Percentiles rank a stretch among this genome's conserved stretches.
These are phyloP conservation scores for Mortierella alpina DNA, from an alignment of 192 early-diverging fungal genomes.

Conservation along the genomic window DNA sequence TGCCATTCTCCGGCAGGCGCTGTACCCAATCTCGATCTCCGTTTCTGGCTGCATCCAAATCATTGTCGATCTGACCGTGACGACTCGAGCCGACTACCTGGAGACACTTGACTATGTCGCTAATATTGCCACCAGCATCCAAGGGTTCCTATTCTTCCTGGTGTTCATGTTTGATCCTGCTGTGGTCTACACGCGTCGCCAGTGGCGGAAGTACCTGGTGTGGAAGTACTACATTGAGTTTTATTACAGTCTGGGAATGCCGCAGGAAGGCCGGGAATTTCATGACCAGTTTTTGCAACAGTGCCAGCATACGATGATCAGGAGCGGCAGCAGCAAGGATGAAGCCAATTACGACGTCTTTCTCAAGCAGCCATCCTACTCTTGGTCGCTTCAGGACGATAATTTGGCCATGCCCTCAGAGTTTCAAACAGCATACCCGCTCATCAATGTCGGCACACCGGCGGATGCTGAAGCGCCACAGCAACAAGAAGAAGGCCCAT, in stretches of 20 bases:
- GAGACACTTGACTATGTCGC: conserved; percentile 10
- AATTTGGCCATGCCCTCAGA: conserved; percentile 27
- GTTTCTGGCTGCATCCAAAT: conserved; percentile 42
- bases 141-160: conserved; percentile 45
- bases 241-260: conserved; percentile 42
- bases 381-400: conserved; percentile 40
- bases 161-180: conserved; percentile 50
- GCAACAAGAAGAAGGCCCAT: not conserved
- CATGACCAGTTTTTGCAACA: conserved; percentile 24
- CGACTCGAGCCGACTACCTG: not conserved
- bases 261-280: conserved; percentile 36
- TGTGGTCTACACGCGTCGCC: conserved; percentile 27
- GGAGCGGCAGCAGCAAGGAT: not conserved
- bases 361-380: conserved; percentile 31
- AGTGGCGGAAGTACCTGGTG: conserved; percentile 40
- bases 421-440: conserved; percentile 31
- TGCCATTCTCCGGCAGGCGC: conserved; percentile 41
- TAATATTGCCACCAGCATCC: conserved; percentile 35
- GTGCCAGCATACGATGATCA: conserved; percentile 1
- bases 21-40: conserved; percentile 43
- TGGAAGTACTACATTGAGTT: conserved; percentile 52
- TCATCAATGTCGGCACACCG: not conserved
- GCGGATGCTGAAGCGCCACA: not conserved
- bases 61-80: conserved; percentile 33
- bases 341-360: conserved; percentile 11